A percentile compares a stretch with the other conserved stretches of the same genome.
phyloP scores from a whole-genome alignment of 2,329 filamentous ascomycete species.

The Chaetomium sp. region DNA sequence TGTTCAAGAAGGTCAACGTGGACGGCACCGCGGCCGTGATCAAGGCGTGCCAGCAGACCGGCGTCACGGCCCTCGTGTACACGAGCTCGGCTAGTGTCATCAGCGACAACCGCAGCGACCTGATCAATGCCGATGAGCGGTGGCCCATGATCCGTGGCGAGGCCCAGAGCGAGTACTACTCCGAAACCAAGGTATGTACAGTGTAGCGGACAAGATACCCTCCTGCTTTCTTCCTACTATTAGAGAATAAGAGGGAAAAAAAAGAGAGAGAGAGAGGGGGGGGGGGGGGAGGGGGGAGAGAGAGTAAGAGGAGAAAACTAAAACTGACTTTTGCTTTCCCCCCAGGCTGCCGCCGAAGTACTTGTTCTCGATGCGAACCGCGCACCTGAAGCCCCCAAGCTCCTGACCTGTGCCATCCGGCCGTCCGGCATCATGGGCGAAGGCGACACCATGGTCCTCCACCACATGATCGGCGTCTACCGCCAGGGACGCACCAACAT shows the following conservation, averaged over 20 bases:
- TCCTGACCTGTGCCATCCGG: constrained; percentile 75
- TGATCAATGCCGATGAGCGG: constrained; percentile 78
- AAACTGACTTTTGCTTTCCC: too few relatives aligned
- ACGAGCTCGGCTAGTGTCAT: constrained; percentile 85
- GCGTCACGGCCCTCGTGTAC: constrained; percentile 79
- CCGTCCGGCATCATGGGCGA: constrained; percentile 89
- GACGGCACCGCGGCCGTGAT: constrained; percentile 76
- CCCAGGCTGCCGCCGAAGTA: constrained; percentile 68
- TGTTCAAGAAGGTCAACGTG: constrained; percentile 79
- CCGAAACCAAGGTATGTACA: constrained; percentile 69
- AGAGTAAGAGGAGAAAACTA: too few relatives aligned
- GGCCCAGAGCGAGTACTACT: constrained; percentile 74
- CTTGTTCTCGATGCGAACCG: constrained; percentile 73
- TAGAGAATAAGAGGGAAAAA: too few relatives aligned
- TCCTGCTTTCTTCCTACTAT: too few relatives aligned
- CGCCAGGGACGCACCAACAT: constrained; percentile 62
- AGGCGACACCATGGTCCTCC: constrained; percentile 71
- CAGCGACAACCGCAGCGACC: constrained; percentile 71
- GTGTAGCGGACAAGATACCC: too few relatives aligned
- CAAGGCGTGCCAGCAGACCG: constrained; percentile 61
- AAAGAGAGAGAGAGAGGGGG: too few relatives aligned
- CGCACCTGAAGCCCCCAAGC: constrained; percentile 40
- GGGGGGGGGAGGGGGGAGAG: too few relatives aligned
- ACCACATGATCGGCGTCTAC: constrained; percentile 67
- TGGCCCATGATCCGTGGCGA: constrained; percentile 70